Evolutionary conservation across 106 monocot genomes (phyloP).

Genomic region (Posidonia australis): DNA sequence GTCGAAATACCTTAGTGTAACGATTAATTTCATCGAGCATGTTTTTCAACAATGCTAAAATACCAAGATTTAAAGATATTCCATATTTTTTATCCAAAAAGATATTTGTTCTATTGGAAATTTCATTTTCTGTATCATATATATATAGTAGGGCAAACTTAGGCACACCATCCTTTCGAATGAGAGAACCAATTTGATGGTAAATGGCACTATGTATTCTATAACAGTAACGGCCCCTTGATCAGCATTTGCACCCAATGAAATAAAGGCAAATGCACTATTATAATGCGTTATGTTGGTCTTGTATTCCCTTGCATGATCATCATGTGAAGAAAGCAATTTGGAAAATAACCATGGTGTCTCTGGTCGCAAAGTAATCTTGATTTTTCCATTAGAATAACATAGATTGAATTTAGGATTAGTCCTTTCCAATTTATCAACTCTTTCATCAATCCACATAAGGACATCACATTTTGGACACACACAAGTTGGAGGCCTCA

Average conservation of each 20-base stretch:
- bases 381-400: too few relatives aligned
- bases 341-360: too few relatives aligned
- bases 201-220: not conserved
- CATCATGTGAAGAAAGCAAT: too few relatives aligned
- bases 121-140: not conserved
- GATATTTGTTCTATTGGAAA: not conserved
- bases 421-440: too few relatives aligned
- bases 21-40: not conserved
- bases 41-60: not conserved
- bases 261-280: too few relatives aligned
- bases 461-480: not conserved
- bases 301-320: too few relatives aligned
- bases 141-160: not conserved
- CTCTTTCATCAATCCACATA: not conserved
- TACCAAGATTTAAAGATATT: not conserved
- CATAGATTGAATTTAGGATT: too few relatives aligned
- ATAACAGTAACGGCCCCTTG: too few relatives aligned
- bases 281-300: too few relatives aligned
- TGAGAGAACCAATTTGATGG: not conserved
- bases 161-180: accelerated
- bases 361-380: too few relatives aligned
- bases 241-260: too few relatives aligned
- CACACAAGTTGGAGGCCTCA: not conserved
- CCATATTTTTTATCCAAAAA: not conserved
- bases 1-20: not conserved